phyloP scores from a whole-genome alignment of 2,329 filamentous ascomycete species.

The Hypoxylon sp. region DNA sequence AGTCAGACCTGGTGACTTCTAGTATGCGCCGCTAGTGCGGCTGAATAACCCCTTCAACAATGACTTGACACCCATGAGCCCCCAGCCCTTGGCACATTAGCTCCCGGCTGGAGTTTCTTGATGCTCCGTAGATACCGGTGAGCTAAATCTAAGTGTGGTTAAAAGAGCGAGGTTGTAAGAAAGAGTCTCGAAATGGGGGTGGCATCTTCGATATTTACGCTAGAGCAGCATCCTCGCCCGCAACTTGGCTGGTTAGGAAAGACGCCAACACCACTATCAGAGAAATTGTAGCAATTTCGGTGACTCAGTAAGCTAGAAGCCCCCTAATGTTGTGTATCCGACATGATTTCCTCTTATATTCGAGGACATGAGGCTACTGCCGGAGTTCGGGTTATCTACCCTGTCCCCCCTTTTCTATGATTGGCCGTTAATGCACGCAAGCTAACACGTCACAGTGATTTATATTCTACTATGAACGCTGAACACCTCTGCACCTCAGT shows the following conservation, averaged over 20 bases:
- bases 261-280: too few species aligned
- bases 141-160: neutral
- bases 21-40: too few species aligned
- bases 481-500: neutral
- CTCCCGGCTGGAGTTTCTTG: neutral
- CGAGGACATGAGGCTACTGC: too few species aligned
- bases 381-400: neutral
- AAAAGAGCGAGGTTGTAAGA: neutral
- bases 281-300: too few species aligned
- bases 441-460: neutral
- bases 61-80: too few species aligned
- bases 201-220: neutral
- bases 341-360: too few species aligned
- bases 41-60: too few species aligned
- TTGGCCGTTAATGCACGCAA: neutral
- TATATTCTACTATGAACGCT: neutral
- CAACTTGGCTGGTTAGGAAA: neutral
- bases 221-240: neutral
- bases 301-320: too few species aligned
- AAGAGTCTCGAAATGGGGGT: neutral
- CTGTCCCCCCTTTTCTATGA: neutral
- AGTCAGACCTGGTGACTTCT: too few species aligned
- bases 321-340: too few species aligned
- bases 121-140: neutral
- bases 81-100: too few species aligned